Base-by-base conservation (phyloP, 768 basidiomycete genomes). In the Tylopilus balloui region DNA sequence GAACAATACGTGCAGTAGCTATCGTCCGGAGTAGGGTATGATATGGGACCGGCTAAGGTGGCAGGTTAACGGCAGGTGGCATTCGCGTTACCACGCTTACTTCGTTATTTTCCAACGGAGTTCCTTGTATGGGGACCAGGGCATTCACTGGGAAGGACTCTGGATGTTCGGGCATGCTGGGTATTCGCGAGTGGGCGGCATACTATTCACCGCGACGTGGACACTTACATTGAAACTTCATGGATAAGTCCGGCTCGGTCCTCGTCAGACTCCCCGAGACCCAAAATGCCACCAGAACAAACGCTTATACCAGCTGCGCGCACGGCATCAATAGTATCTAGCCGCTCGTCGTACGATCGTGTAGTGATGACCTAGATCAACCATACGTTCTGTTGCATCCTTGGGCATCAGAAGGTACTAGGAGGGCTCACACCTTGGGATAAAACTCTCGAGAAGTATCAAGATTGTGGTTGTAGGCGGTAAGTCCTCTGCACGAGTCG, bases 71-170 rank as follows among this genome's bases (percentile, higher is more conserved):
- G 28, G 7, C n/a, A 44, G 48, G 21, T 23, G 13, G 14, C 21
- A 39, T 41, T 19, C n/a, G 14, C 35, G 31, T 45, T 21, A 19
- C 31, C 5, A 14, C 28, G 43, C 60, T 73, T 59, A 86, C 92
- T 68, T 94, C 88, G 62, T 98, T 98, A 51, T 78, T 73, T 69
- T 93, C 93, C 39, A 98, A 71, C 12, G 95, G 95, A 6, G 95
- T 98, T 29, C 95, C 95, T 56, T 86, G 77, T 53, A 98, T 97
- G 13, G 95, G 93, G 2, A 98, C 95, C 48, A 98, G 77, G 13
- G 95, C 94, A 67, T 98, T 98, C 52, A 98, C 94, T 1, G 95
- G 95, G 76, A 98, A 98, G 5, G 91, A 94, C 67, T 98, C 95
- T n/a, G 95, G 95, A 61, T 97, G 92, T 65, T 94, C 89, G 34